Evolutionary conservation across 371 early-diverging fungal genomes (phyloP), one percentile per base, ranked within the genome.

Genomic region (Syncephalastrum monosporum): DNA sequence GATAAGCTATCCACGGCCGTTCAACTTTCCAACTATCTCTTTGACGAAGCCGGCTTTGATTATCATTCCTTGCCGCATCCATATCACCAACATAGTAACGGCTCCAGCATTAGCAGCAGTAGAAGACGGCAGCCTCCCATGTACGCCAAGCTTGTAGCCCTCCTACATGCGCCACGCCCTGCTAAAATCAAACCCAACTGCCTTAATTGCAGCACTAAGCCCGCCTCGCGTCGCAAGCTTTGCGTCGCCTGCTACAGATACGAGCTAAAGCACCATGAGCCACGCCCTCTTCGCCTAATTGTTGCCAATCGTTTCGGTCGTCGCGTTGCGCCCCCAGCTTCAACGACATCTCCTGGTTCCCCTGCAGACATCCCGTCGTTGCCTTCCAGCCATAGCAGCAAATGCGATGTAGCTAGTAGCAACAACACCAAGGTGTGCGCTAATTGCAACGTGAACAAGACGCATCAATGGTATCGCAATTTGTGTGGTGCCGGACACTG

Each of bases 381-480:
- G 25, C 43, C 25, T 29, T 42, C 55, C 58, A 14, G 10, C 48
- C 56, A 48, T 45, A 42, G 3, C 54, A 44, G 38, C 52, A 23
- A 2, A 42, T 5, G 42, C 57, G 23, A 48, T 27, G 19, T 49
- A 49, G 46, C 56, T 33, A 53, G 41, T 19, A 55, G 21, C 33
- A 46, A 21, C 47, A 56, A 19, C 12, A 24, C 24, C 12, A 77
- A 77, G 42, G 48, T 19, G 2, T 78, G 78, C 55, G 73, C 67
- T 27, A 78, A 78, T 44, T 78, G 78, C 45, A 61, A 68, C 29
- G 73, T 78, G 3, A 60, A 60, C 27, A 69, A 72, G 51, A 78
- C 78, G 0, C 78, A 78, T 56, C 78, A 78, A 61, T 78, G 78
- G 75, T 78, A 74, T 43, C 68, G 75, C 7, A 78, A 78, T 52